phyloP scores from a whole-genome alignment of 192 early-diverging fungal species.

The Diversispora eburnea region DNA sequence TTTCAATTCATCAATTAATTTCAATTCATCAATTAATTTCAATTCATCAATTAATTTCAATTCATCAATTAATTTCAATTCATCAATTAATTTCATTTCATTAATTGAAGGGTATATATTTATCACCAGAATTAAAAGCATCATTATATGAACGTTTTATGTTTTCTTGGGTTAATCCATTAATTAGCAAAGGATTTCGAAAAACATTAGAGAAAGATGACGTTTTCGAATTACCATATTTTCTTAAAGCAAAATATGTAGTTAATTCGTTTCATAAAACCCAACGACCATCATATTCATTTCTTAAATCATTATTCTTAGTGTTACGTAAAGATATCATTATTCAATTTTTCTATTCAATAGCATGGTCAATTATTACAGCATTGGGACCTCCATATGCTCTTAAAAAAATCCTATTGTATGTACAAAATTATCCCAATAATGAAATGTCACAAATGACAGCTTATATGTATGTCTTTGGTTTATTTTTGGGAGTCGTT shows the following conservation, averaged over 20 bases:
- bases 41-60: no score
- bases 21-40: no score
- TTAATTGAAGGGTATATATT: not conserved
- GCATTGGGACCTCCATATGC: conserved; percentile 56
- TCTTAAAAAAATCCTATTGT: conserved; percentile 52
- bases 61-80: not conserved
- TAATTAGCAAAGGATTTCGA: conserved; percentile 29
- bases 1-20: no score
- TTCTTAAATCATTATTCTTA: conserved; percentile 35
- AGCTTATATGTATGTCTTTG: conserved; percentile 60
- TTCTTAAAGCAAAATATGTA: conserved; percentile 32
- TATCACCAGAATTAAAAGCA: conserved; percentile 15
- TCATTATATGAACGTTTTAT: conserved; percentile 34
- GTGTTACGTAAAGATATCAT: conserved; percentile 44
- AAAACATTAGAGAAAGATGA: conserved; percentile 13
- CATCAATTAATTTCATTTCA: not conserved
- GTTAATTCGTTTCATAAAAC: conserved; percentile 35
- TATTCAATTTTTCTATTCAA: conserved; percentile 37
- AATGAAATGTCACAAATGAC: conserved; percentile 27
- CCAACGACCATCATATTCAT: conserved; percentile 23
- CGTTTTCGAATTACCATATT: conserved; percentile 10
- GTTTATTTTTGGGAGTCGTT: conserved; percentile 48
- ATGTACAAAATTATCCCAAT: conserved; percentile 45
- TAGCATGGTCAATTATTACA: conserved; percentile 31
- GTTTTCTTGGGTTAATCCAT: conserved; percentile 37